Evolutionary conservation across 768 basidiomycete genomes (phyloP).

Genomic region (Agaricus subrufescens): DNA sequence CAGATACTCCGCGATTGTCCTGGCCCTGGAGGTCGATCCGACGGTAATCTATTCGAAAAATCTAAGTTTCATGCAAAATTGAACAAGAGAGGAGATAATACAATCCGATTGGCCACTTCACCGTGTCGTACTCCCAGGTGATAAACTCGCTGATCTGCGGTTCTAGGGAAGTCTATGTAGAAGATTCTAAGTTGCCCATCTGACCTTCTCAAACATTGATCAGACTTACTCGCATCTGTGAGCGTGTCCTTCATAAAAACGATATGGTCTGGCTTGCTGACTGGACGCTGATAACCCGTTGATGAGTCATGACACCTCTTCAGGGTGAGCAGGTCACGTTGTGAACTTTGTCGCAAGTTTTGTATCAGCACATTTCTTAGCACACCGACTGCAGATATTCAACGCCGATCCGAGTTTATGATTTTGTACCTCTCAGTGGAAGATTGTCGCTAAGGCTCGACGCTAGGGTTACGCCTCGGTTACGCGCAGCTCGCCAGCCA

Average conservation of each 20-base stretch:
- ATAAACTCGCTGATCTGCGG: slow-evolving; percentile 69
- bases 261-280: background rate
- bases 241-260: slow-evolving; percentile 54
- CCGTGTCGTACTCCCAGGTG: slow-evolving; percentile 73
- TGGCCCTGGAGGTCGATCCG: slow-evolving; percentile 66
- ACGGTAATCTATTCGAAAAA: slow-evolving; percentile 55
- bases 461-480: no score
- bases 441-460: no score
- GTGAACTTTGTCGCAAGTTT: no score
- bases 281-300: no score
- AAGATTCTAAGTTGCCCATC: background rate
- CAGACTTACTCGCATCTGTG: slow-evolving; percentile 60
- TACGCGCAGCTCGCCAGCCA: no score
- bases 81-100: slow-evolving; percentile 25
- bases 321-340: background rate
- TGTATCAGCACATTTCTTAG: no score
- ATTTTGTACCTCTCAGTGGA: no score
- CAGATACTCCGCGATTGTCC: slow-evolving; percentile 51
- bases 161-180: slow-evolving; percentile 67
- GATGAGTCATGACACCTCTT: no score
- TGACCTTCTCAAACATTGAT: background rate
- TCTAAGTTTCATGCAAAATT: background rate
- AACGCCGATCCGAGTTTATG: no score
- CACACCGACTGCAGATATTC: no score
- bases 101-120: slow-evolving; percentile 79